phyloP scores from a whole-genome alignment of 306 rosid genomes.

The Gillenia trifoliata region DNA sequence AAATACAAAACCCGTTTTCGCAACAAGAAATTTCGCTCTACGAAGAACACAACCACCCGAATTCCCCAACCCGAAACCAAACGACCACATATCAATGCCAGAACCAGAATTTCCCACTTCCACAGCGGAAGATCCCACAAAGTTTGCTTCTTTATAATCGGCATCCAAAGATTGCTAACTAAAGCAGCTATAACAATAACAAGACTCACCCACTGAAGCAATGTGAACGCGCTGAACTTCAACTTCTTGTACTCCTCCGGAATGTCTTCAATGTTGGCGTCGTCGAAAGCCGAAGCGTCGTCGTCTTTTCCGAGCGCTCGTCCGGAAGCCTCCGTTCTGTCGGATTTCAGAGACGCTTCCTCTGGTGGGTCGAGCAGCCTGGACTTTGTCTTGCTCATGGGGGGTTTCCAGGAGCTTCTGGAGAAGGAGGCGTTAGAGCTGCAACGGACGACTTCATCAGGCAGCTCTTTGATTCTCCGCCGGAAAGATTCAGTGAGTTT shows the following conservation, averaged over 20 bases:
- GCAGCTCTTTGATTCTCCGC: slow-evolving; percentile 9
- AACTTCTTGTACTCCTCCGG: slow-evolving; percentile 19
- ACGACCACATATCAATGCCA: slow-evolving; percentile 36
- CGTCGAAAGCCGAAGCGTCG: not conserved
- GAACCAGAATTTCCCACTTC: slow-evolving; percentile 42
- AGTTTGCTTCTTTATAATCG: slow-evolving; percentile 14
- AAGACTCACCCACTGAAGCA: slow-evolving; percentile 32
- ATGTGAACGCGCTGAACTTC: slow-evolving; percentile 12
- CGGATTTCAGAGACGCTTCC: slow-evolving; percentile 14
- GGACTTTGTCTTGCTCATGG: slow-evolving; percentile 23
- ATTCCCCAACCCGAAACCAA: slow-evolving; percentile 40
- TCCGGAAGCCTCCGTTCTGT: not conserved
- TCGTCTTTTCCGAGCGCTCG: not conserved
- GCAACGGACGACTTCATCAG: not conserved
- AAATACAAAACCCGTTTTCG: slow-evolving; percentile 36
- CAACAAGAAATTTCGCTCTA: slow-evolving; percentile 33
- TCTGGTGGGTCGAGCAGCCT: slow-evolving; percentile 28
- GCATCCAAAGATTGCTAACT: slow-evolving; percentile 30
- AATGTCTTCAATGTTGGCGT: slow-evolving; percentile 20
- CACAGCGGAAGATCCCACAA: slow-evolving; percentile 43
- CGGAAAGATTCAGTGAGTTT: slow-evolving; percentile 5
- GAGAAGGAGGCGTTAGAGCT: slow-evolving; percentile 25
- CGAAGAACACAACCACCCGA: slow-evolving; percentile 27
- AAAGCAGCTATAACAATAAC: slow-evolving; percentile 28
- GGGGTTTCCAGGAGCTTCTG: slow-evolving; percentile 18